phyloP scores from a whole-genome alignment of 2,329 filamentous ascomycete genomes.

The Lecanicillium sp. region DNA sequence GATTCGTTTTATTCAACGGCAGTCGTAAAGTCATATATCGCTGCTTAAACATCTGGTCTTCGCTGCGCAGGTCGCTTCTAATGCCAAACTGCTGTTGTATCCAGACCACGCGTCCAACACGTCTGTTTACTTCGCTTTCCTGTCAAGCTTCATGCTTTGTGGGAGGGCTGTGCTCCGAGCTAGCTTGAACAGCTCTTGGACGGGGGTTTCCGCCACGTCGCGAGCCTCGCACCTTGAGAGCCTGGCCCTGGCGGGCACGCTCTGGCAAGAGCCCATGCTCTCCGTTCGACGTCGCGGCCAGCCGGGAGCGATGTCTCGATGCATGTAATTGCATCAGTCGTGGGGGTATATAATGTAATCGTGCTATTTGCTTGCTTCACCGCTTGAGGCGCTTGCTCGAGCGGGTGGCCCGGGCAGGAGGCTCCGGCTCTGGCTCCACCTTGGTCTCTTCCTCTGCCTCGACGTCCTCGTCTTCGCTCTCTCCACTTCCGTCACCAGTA shows the following conservation, averaged over 20 bases:
- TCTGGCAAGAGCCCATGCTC: background rate
- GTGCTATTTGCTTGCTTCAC: constrained; percentile 5
- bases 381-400: constrained; percentile 16
- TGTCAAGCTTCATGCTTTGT: too few relatives aligned
- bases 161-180: constrained; percentile 12
- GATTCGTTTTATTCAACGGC: too few relatives aligned
- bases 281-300: background rate
- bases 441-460: constrained; percentile 23
- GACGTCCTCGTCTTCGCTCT: constrained; percentile 36
- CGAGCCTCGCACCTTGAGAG: too few relatives aligned
- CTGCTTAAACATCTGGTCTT: too few relatives aligned
- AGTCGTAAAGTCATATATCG: too few relatives aligned
- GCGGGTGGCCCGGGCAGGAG: constrained; percentile 9
- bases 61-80: too few relatives aligned
- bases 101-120: too few relatives aligned
- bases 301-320: constrained; percentile 8
- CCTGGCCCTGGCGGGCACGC: too few relatives aligned
- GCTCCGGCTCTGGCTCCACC: constrained; percentile 14
- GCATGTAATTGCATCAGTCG: background rate
- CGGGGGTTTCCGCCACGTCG: constrained; percentile 3
- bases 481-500: constrained; percentile 29
- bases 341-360: constrained; percentile 4
- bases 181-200: constrained; percentile 8
- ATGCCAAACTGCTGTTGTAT: too few relatives aligned
- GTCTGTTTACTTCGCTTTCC: too few relatives aligned